phyloP scores from a whole-genome alignment of 139 green algal species.

The Pleodorina starrii region DNA sequence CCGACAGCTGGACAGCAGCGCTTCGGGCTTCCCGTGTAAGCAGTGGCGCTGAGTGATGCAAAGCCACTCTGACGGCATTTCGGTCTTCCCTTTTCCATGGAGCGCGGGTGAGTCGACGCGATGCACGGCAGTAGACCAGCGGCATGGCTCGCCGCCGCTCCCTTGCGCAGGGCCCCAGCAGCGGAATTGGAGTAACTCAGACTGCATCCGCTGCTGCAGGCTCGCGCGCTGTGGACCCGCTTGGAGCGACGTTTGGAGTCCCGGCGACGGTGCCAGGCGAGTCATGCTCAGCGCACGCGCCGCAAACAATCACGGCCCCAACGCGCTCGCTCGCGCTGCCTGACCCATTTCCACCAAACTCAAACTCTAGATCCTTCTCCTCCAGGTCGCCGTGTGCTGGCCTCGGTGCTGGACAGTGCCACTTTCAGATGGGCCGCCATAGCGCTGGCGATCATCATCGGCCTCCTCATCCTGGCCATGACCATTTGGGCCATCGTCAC shows the following conservation, averaged over 20 bases:
- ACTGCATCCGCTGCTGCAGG: too few species aligned
- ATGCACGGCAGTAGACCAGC: too few species aligned
- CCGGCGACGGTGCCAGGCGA: not conserved
- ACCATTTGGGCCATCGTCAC: constrained; percentile 37
- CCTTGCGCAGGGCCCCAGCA: too few species aligned
- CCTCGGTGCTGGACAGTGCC: not conserved
- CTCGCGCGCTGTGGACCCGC: not conserved
- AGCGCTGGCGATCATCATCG: constrained; percentile 2
- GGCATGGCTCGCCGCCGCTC: too few species aligned
- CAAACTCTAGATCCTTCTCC: not conserved
- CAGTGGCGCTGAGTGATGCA: too few species aligned
- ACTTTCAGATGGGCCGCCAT: constrained; percentile 31
- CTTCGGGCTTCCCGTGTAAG: too few species aligned
- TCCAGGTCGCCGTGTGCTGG: not conserved
- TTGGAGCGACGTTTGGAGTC: not conserved
- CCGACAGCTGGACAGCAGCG: not conserved
- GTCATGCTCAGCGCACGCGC: not conserved
- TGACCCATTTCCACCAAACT: too few species aligned
- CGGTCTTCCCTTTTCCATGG: not conserved
- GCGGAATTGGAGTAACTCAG: too few species aligned
- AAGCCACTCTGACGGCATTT: too few species aligned
- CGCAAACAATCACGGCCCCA: not conserved
- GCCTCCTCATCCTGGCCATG: not conserved
- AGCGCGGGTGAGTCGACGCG: not conserved
- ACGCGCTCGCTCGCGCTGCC: too few species aligned